Evolutionary conservation across 1,284 basidiomycete genomes (phyloP).

Genomic region (Cutaneotrichosporon sp.): DNA sequence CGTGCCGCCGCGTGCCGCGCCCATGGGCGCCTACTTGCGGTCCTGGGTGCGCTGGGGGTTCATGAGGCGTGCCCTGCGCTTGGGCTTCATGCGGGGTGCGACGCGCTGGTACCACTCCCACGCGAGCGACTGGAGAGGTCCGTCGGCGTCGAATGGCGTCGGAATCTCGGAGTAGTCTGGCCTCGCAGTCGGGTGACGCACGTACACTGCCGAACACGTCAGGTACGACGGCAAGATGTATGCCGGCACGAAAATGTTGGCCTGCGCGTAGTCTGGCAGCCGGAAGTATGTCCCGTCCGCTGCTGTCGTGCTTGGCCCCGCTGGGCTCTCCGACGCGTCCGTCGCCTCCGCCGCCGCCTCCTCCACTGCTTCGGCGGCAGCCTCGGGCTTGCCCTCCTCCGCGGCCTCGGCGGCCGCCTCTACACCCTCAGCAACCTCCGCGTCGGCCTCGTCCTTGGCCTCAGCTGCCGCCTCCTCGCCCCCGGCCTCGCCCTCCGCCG

Average conservation of each 20-base stretch:
- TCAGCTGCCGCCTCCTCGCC: slow-evolving; percentile 26
- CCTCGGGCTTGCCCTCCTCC: slow-evolving; percentile 5
- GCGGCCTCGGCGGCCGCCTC: slow-evolving; percentile 8
- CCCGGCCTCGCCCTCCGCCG: slow-evolving; percentile 22
- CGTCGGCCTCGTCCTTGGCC: slow-evolving; percentile 23
- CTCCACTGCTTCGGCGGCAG: slow-evolving; percentile 8
- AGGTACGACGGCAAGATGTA: slow-evolving; percentile 87
- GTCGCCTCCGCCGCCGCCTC: slow-evolving; percentile 5
- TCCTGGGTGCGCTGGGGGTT: slow-evolving; percentile 56
- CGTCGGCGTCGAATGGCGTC: slow-evolving; percentile 87
- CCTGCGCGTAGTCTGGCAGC: slow-evolving; percentile 80
- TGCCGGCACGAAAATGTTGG: slow-evolving; percentile 90
- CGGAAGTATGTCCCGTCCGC: slow-evolving; percentile 55
- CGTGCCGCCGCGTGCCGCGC: no score
- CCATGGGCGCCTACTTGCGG: slow-evolving; percentile 18
- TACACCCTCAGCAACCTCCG: slow-evolving; percentile 10
- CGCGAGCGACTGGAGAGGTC: slow-evolving; percentile 69
- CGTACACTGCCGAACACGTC: slow-evolving; percentile 88
- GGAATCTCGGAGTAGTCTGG: slow-evolving; percentile 89
- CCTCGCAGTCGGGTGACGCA: slow-evolving; percentile 91
- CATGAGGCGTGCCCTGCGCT: slow-evolving; percentile 60
- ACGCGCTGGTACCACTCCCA: slow-evolving; percentile 81
- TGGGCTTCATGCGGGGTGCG: slow-evolving; percentile 61
- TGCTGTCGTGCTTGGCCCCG: not conserved
- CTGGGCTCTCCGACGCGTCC: not conserved